Evolutionary conservation across 768 basidiomycete genomes (phyloP).

Genomic region (Panellus pusillus): DNA sequence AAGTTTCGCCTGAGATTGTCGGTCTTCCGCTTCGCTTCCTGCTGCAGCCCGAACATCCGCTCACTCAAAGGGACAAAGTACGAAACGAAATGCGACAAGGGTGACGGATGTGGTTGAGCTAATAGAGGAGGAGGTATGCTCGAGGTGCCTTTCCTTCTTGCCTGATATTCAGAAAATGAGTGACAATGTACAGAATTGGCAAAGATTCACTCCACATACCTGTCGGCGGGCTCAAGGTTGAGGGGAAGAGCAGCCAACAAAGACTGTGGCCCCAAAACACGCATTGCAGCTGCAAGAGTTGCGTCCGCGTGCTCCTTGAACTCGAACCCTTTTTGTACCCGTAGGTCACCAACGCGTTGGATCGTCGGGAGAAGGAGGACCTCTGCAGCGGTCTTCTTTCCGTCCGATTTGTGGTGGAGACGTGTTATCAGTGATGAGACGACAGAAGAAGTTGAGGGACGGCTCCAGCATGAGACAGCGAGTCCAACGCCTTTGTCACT

Average conservation of each 20-base stretch:
- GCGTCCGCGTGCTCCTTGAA: slow-evolving; percentile 85
- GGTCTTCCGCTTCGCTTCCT: slow-evolving; percentile 69
- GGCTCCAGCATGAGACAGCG: slow-evolving; percentile 69
- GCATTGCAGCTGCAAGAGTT: slow-evolving; percentile 78
- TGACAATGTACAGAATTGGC: background rate
- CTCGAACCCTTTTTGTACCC: slow-evolving; percentile 83
- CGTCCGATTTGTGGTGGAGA: slow-evolving; percentile 51
- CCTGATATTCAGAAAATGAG: slow-evolving; percentile 36
- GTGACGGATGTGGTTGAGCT: slow-evolving; percentile 75
- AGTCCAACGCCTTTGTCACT: slow-evolving; percentile 65
- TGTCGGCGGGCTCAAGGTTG: slow-evolving; percentile 78
- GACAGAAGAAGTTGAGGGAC: slow-evolving; percentile 79
- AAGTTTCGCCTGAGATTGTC: slow-evolving; percentile 86
- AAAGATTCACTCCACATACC: slow-evolving; percentile 46
- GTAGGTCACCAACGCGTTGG: slow-evolving; percentile 67
- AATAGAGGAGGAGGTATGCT: slow-evolving; percentile 89
- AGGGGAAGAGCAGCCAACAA: slow-evolving; percentile 76
- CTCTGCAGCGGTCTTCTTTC: slow-evolving; percentile 61
- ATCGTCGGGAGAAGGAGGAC: slow-evolving; percentile 68
- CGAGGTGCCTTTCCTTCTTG: slow-evolving; percentile 78
- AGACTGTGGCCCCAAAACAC: slow-evolving; percentile 80
- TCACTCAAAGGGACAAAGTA: slow-evolving; percentile 96
- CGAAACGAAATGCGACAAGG: slow-evolving; percentile 79
- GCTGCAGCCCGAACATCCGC: slow-evolving; percentile 85
- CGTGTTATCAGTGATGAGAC: slow-evolving; percentile 67